Evolutionary conservation across 192 early-diverging fungal species (phyloP).

Genomic region (Jimgerdemannia lactiflua): DNA sequence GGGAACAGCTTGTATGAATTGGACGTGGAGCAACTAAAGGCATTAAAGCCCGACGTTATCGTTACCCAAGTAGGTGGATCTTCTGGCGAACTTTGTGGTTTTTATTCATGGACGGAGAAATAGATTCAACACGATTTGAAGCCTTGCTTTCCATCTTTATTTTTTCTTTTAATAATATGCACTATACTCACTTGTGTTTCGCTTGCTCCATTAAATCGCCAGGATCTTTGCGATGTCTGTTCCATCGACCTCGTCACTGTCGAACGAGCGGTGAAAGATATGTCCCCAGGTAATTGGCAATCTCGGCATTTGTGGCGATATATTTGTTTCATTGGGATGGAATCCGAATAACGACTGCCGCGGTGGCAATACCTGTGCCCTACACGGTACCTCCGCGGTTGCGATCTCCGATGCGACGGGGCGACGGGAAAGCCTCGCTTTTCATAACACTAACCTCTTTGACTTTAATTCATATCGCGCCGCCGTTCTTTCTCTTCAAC

Average conservation of each 20-base stretch:
- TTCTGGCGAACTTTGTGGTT: too few relatives aligned
- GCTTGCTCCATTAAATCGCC: neutral
- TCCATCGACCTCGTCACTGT: slow-evolving; percentile 50
- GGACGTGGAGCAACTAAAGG: slow-evolving; percentile 34
- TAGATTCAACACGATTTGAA: neutral
- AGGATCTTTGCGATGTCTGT: slow-evolving; percentile 53
- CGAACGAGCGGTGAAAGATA: slow-evolving; percentile 40
- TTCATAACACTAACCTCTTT: neutral
- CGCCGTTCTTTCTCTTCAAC: too few relatives aligned
- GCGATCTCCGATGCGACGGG: too few relatives aligned
- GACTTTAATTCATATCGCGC: neutral
- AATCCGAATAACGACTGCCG: too few relatives aligned
- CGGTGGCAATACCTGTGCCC: too few relatives aligned
- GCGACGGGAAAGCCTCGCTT: too few relatives aligned
- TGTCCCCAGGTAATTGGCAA: slow-evolving; percentile 31
- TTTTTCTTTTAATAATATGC: too few relatives aligned
- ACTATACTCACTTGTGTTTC: neutral
- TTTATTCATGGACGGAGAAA: neutral
- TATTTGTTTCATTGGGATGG: too few relatives aligned
- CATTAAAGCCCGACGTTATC: slow-evolving; percentile 43
- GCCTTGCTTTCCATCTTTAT: too few relatives aligned
- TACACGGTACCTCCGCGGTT: too few relatives aligned
- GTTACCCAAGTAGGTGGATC: slow-evolving; percentile 38
- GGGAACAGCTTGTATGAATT: slow-evolving; percentile 44
- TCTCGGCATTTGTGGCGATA: too few relatives aligned